Conservation (phyloP, 2,329 filamentous ascomycete species). For the Beauveria scarabaeidicola region DNA sequence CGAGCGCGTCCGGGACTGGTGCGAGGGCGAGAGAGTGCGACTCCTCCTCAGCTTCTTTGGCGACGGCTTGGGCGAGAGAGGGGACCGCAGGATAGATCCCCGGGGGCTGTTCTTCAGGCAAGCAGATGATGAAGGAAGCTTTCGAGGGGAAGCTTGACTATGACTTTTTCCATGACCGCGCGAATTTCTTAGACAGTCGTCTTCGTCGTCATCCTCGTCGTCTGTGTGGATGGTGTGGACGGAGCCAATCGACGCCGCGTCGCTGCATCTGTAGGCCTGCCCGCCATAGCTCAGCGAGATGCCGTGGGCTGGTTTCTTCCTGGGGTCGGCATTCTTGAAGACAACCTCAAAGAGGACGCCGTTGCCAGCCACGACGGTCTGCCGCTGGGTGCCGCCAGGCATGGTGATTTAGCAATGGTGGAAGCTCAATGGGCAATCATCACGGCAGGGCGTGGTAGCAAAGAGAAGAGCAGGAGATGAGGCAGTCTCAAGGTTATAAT, state of each 20-base stretch:
- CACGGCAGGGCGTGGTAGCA: not conserved
- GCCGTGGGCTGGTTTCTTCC: not conserved
- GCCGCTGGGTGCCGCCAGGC: slow-evolving; percentile 1
- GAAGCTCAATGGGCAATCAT: slow-evolving; percentile 7
- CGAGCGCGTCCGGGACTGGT: not conserved
- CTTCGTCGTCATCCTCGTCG: not conserved
- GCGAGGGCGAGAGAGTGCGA: slow-evolving; percentile 2
- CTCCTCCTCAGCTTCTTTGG: slow-evolving; percentile 2
- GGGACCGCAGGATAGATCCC: not conserved
- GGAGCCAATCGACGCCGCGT: not conserved
- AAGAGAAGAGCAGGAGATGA: not conserved
- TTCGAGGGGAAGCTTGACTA: not conserved
- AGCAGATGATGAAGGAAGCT: not conserved
- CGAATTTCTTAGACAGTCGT: not conserved
- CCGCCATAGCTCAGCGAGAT: slow-evolving; percentile 1
- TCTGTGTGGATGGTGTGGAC: slow-evolving; percentile 9
- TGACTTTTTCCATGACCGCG: not conserved
- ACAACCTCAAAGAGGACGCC: slow-evolving; percentile 3
- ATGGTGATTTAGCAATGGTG: not conserved
- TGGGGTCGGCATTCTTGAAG: not conserved
- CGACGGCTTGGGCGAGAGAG: not conserved
- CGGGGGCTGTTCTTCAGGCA: not conserved
- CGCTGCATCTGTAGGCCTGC: not conserved
- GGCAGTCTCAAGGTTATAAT: not conserved
- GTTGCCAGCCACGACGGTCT: not conserved